Conservation (phyloP, 2,329 filamentous ascomycete genomes). For the Diaporthe sp. region DNA sequence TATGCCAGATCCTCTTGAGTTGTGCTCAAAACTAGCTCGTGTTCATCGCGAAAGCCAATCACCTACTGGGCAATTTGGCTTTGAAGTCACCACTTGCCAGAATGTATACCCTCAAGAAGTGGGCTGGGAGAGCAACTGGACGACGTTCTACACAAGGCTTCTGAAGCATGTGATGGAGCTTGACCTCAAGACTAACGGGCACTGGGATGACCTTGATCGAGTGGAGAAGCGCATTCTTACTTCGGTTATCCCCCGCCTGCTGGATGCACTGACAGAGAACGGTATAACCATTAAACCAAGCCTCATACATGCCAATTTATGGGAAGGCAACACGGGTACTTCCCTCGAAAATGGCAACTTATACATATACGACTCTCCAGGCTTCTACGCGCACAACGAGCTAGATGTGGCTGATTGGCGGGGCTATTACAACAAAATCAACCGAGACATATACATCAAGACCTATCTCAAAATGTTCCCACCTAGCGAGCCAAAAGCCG, state of each 20-base stretch:
- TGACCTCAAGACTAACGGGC: not conserved
- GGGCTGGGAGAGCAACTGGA: not conserved
- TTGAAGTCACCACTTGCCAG: not conserved
- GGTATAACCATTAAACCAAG: not conserved
- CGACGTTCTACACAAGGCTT: not conserved
- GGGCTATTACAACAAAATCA: not conserved
- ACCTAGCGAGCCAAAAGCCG: conserved; percentile 5
- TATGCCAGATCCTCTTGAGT: not conserved
- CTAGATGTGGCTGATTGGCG: not conserved
- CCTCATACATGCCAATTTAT: not conserved
- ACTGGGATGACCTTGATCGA: not conserved
- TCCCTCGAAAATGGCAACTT: not conserved
- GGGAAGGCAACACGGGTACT: not conserved
- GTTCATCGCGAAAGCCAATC: not conserved
- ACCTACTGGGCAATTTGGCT: not conserved
- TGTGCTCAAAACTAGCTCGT: not conserved
- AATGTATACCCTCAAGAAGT: not conserved
- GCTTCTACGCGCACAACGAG: not conserved
- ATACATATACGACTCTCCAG: not conserved
- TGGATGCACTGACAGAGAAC: not conserved
- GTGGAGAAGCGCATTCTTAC: not conserved
- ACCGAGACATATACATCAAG: not conserved
- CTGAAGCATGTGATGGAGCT: not conserved
- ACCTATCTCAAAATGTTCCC: not conserved
- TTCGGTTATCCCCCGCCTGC: not conserved